Percentiles rank a stretch among this genome's conserved stretches.
These are phyloP conservation scores for Sporothrix schenckii DNA, from an alignment of 2,329 filamentous ascomycete genomes.

Conservation along the genomic window DNA sequence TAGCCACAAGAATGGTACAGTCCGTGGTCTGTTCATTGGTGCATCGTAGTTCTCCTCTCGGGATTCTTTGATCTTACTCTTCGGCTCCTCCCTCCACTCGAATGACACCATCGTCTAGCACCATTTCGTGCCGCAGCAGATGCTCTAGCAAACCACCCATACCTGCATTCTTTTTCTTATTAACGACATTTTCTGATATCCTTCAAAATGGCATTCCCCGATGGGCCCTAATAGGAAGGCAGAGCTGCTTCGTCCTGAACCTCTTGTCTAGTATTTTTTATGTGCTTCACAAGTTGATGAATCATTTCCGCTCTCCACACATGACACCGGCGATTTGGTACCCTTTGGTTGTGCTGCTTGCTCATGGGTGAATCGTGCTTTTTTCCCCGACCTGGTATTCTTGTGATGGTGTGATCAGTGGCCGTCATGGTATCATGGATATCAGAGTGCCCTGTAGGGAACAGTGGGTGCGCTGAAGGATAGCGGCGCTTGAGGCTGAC, in stretches of 20 bases:
- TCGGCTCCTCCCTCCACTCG: not conserved
- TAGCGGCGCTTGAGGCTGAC: not conserved
- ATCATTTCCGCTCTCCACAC: not conserved
- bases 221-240: not conserved
- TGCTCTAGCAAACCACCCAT: not conserved
- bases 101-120: conserved; percentile 15
- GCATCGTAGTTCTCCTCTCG: not conserved
- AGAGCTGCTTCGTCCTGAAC: not conserved
- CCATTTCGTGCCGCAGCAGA: conserved; percentile 17
- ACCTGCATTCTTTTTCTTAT: not conserved
- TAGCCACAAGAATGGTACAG: not conserved
- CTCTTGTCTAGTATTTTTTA: not conserved
- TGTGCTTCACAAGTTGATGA: not conserved
- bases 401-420: conserved; percentile 23
- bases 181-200: too few species aligned
- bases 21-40: not conserved
- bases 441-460: not conserved
- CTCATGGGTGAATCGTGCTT: not conserved
- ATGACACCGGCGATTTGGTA: not conserved
- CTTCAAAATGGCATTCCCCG: not conserved
- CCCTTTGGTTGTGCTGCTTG: not conserved
- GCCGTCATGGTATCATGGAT: conserved; percentile 18
- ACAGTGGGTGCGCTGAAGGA: not conserved
- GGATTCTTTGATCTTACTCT: not conserved
- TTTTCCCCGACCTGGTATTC: not conserved